Evolutionary conservation across 2,329 filamentous ascomycete genomes (phyloP).

Genomic region (Penicillium sp.): DNA sequence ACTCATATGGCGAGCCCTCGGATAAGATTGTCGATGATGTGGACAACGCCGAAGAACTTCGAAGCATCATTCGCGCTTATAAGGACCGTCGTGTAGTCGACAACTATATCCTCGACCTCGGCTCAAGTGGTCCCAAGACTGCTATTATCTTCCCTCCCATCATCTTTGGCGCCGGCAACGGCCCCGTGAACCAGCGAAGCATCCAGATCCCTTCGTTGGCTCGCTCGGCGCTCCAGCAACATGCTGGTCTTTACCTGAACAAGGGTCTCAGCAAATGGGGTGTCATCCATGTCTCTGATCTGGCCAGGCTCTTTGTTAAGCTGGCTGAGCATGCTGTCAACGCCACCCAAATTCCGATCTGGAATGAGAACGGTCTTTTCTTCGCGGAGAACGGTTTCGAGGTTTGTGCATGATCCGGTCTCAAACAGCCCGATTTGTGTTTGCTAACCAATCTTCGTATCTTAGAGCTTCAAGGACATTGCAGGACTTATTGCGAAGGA

Average conservation of each 20-base stretch:
- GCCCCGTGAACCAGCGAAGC: constrained; percentile 54
- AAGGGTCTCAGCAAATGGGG: constrained; percentile 61
- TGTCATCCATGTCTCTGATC: constrained; percentile 62
- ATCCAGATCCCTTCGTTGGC: constrained; percentile 53
- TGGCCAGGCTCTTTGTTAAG: constrained; percentile 56
- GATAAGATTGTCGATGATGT: constrained; percentile 41
- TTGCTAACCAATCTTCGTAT: not conserved
- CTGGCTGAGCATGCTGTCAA: constrained; percentile 50
- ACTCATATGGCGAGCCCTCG: constrained; percentile 33
- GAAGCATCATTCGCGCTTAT: constrained; percentile 34
- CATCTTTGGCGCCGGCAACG: constrained; percentile 59
- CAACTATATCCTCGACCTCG: constrained; percentile 59
- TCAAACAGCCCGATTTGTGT: not conserved
- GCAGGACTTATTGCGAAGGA: constrained; percentile 4
- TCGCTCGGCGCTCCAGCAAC: constrained; percentile 45
- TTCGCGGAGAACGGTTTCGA: constrained; percentile 14
- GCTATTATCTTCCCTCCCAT: constrained; percentile 65
- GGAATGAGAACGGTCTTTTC: constrained; percentile 21
- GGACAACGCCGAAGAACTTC: constrained; percentile 32
- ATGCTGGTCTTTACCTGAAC: constrained; percentile 56
- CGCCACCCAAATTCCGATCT: constrained; percentile 7
- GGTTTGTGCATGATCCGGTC: not conserved
- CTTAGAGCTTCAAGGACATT: constrained; percentile 6
- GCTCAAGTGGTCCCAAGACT: constrained; percentile 51
- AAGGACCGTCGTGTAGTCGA: constrained; percentile 66